Base-by-base conservation (phyloP, 2,329 filamentous ascomycete species). In the Diaporthe ilicicola region DNA sequence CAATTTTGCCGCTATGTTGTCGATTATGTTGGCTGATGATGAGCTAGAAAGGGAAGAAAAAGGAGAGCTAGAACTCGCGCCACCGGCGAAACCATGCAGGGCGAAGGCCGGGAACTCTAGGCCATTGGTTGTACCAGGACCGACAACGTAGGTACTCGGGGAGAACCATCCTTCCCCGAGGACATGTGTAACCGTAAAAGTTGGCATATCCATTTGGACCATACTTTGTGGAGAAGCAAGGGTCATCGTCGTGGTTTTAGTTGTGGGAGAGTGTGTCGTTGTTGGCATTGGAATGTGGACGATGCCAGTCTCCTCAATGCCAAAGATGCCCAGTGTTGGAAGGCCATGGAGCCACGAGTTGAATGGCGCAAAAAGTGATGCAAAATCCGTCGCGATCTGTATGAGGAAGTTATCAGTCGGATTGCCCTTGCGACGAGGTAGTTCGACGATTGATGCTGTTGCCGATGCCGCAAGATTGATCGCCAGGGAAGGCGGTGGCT, bases 121-220 rank as follows among this genome's bases (percentile, higher is more conserved):
- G n/a, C 39, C 22, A 2, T 39, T 46, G 22, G 55, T 71, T 59
- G 69, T 50, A 17, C 48, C 61, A 56, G 71, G 69, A 19, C 53
- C 72, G 19, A 72, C 61, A 1, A 62, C 42, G 39, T 69, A 73
- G 48, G 70, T 69, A 46, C 72, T 73, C 13, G 72, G 72, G 24
- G 27, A 65, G 22, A 73, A 69, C 72, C 72, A 73, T 13, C 72
- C 72, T 34, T 73, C 66, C 9, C 72, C 72, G 39, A 73, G 70
- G 0, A 73, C 66, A 67, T 73, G 72, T 9, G 72, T 73, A 1
- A 73, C 61, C 32, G 70, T 73, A 17, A 73, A n/a, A 0, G 72
- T 73, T 3, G 72, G 72, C 29, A 71, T n/a, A 3, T 66, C 39
- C 9, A 71, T 24, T 19, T 46, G 56, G 22, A 24, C 44, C 4